A percentile compares a stretch with the other conserved stretches of the same genome.
Evolutionary conservation across 2,329 filamentous ascomycete species (phyloP).

Genomic region (Celoporthe dispersa): DNA sequence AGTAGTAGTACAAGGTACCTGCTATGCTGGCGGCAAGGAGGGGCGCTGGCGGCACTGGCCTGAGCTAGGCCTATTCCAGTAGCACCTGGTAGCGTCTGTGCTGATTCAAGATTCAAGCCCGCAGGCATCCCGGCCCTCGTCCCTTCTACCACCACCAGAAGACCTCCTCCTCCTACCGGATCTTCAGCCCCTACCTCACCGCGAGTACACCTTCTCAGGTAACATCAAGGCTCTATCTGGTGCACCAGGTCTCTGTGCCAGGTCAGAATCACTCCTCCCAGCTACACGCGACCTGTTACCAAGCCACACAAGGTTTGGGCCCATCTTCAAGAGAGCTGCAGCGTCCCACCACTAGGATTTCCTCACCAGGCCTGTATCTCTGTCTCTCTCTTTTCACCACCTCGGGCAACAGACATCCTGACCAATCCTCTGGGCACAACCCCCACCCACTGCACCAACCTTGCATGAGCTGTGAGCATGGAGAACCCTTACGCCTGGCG

Average conservation of each 20-base stretch:
- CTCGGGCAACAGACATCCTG: background rate
- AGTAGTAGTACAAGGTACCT: background rate
- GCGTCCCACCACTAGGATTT: background rate
- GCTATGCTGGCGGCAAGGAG: slow-evolving; percentile 37
- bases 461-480: slow-evolving; percentile 6
- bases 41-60: slow-evolving; percentile 36
- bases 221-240: background rate
- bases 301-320: background rate
- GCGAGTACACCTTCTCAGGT: background rate
- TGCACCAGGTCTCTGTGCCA: background rate
- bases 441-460: background rate
- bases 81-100: background rate
- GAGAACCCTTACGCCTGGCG: slow-evolving; percentile 54
- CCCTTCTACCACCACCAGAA: background rate
- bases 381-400: background rate
- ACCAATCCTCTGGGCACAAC: background rate
- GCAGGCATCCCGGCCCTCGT: background rate
- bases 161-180: background rate
- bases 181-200: background rate
- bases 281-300: background rate
- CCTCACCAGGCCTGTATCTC: background rate
- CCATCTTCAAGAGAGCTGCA: background rate
- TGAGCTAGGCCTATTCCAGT: background rate
- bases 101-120: background rate
- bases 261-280: background rate